Evolutionary conservation across 2,329 filamentous ascomycete species (phyloP), one percentile per base, ranked within the genome.

Genomic region (Colletotrichum sp.): DNA sequence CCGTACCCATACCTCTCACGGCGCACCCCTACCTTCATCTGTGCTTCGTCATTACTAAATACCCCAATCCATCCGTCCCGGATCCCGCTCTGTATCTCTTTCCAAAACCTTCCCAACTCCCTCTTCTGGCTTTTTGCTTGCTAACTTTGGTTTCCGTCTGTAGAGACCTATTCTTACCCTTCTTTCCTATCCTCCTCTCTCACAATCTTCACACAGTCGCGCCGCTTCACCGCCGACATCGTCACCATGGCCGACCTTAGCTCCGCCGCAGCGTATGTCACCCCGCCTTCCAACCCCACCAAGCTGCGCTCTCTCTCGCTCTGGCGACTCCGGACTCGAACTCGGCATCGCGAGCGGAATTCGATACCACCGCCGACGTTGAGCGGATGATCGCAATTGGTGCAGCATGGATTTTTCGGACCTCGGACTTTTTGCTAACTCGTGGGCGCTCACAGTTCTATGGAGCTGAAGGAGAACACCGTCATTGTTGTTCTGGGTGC

Each of bases 391-490:
- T 70, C 32, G 68, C 66, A 55, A 60, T 63, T 34, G 30, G n/a
- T 36, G 32, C 57, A 15, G 27, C 22, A 9, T 59, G 11, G 12
- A 48, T 22, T 25, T 52, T 67, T 66, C 22, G 61, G 59, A 52
- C 44, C 32, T 13, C 39, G 12, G 36, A 64, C 34, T 78, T 70
- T 71, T 71, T 71, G 64, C 71, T 68, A 34, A 76, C 74, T 59
- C 15, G 28, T 32, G 64, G 28, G 64, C 34, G 57, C 15, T 64
- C 65, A 80, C 85, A 98, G 95, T 84, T 93, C 92, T 82, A 91
- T 98, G 87, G 97, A 99, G 92, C 93, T 99, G 84, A 99, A 98
- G 91, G 95, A 98, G 84, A 98, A 99, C 91, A 99, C 97, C 79
- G 92, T 96, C 84, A 98, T 99, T 82, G 92, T 99, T 82, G 97